Evolutionary conservation across 2,329 filamentous ascomycete species (phyloP), one percentile per base, ranked within the genome.

Genomic region (Capronia americana): DNA sequence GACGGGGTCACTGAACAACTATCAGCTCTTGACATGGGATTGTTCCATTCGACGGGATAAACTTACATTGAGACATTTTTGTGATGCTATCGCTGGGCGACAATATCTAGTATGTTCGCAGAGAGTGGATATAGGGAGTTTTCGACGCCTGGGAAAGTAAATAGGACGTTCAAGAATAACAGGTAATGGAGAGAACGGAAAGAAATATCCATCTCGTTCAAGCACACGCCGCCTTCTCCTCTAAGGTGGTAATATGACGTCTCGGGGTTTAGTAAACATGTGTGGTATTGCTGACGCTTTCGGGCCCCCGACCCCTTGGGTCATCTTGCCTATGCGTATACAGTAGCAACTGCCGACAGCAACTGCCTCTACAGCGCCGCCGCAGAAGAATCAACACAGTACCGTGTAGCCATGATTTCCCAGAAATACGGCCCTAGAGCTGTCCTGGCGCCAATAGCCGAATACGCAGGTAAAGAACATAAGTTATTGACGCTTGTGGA

Each of bases 11-110:
- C 51, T 54, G 51, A 2, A 54, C 44, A 54, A 12, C 17, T 3
- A 24, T 54, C 51, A 54, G 51, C 14, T 17, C 24, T 28, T 54
- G 51, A 54, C 24, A 30, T 54, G 51, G 51, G 20, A 30, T 14
- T 26, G 3, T 54, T n/a, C 7, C 51, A 30, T 30, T n/a, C 51
- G 24, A 26, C 51, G 51, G 24, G 20, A n/a, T 2, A 30, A 30
- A 30, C 51, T 54, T 30, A 54, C 51, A 30, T 14, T n/a, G 20
- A 54, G 51, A 54, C 51, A 54, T 54, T 54, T 54, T 30, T 28
- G 11, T 7, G 14, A 54, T 54, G 51, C 26, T 54, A 54, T 54
- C 51, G 51, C 17, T 14, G 14, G 14, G 51, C 51, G 51, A 54
- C 51, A 30, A 26, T 4, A 17, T 54, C 51, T 28, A 3, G n/a